phyloP scores from a whole-genome alignment of 139 green algal genomes.

The Tetradesmus lagerheimii region DNA sequence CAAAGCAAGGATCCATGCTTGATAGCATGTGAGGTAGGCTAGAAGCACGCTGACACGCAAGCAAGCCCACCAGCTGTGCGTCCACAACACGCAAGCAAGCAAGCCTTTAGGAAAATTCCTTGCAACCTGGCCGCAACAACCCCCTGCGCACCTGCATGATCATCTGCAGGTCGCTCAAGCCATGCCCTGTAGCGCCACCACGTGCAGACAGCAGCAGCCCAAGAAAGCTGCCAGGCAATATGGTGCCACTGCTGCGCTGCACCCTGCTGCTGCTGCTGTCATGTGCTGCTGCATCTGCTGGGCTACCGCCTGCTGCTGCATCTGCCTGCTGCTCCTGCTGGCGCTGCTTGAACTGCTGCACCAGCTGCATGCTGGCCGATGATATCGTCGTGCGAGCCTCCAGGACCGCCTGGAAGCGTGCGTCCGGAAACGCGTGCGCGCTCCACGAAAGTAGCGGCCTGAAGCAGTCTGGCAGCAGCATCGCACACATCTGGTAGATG shows the following conservation, averaged over 20 bases:
- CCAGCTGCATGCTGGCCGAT: constrained; percentile 5
- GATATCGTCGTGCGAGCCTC: background rate
- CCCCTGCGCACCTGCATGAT: constrained; percentile 31
- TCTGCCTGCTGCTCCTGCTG: constrained; percentile 13
- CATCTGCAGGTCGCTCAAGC: background rate
- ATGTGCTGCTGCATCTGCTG: no score
- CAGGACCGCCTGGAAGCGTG: background rate
- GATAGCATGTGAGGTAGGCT: no score
- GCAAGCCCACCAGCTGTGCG: no score
- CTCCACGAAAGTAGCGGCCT: background rate
- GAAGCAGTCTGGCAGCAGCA: background rate
- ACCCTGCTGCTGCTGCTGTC: background rate
- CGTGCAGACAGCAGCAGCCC: constrained; percentile 5
- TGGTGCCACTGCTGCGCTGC: background rate
- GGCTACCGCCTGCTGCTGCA: background rate
- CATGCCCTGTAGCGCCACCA: background rate
- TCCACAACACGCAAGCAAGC: no score
- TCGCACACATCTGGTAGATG: background rate
- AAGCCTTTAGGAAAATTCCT: no score
- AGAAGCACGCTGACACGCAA: no score
- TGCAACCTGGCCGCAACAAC: no score
- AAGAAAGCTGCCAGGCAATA: constrained; percentile 15
- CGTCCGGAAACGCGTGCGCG: constrained; percentile 9
- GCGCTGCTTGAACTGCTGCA: background rate
- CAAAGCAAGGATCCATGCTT: no score